Percentiles rank a stretch among this genome's conserved stretches.
phyloP scores from a whole-genome alignment of 768 basidiomycete genomes.

The Coprinopsis strossmayeri region DNA sequence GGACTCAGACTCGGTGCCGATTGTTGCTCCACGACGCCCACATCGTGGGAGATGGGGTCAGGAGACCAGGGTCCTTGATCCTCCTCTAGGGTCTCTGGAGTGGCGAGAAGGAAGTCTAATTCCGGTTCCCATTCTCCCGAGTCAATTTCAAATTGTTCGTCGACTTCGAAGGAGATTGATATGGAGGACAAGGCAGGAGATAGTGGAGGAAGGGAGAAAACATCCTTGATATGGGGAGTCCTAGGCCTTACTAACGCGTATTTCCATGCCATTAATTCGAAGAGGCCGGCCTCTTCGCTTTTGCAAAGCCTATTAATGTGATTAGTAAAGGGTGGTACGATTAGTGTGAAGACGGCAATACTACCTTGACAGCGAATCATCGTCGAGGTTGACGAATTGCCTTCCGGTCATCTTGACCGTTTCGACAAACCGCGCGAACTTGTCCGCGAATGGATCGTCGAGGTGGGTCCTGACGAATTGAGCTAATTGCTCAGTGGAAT shows the following conservation, averaged over 20 bases:
- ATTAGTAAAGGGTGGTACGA: not conserved
- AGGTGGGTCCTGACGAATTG: constrained; percentile 4
- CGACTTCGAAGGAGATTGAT: not conserved
- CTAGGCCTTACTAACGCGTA: not conserved
- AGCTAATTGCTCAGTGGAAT: not conserved
- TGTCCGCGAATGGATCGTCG: constrained; percentile 6
- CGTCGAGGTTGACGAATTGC: constrained; percentile 1
- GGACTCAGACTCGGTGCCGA: not conserved
- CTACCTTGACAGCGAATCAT: constrained; percentile 3
- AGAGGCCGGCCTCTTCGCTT: not conserved
- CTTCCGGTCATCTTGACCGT: constrained; percentile 4
- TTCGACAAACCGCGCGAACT: constrained; percentile 7
- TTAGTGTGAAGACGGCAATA: not conserved
- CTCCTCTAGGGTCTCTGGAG: not conserved
- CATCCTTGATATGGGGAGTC: constrained; percentile 2
- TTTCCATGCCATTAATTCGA: constrained; percentile 2
- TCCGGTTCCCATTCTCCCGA: not conserved
- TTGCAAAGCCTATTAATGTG: constrained; percentile 1
- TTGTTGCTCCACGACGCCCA: not conserved
- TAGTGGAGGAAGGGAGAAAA: constrained; percentile 4
- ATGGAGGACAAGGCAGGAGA: not conserved
- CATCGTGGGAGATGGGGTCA: not conserved
- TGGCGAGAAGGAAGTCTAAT: not conserved
- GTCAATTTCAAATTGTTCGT: not conserved
- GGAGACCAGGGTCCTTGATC: not conserved